phyloP scores from a whole-genome alignment of 805 yeast genomes.

The Yarrowia yakushimensis region DNA sequence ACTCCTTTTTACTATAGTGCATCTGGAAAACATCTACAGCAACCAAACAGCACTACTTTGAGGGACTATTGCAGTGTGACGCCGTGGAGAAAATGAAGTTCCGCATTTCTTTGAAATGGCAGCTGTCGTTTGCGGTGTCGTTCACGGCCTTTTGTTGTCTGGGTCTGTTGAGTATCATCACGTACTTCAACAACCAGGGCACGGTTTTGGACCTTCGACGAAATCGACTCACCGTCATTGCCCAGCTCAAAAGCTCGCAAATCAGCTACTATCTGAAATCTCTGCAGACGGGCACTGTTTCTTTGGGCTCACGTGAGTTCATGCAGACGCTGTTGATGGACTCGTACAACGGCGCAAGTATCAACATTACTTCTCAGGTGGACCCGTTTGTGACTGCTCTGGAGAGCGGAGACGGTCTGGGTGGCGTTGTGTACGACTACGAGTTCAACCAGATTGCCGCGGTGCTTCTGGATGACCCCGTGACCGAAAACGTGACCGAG shows the following conservation, averaged over 20 bases:
- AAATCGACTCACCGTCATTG: conserved; percentile 68
- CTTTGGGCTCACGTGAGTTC: conserved; percentile 57
- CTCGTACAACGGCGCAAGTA: conserved; percentile 35
- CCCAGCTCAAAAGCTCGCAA: conserved; percentile 77
- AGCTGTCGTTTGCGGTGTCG: conserved; percentile 8
- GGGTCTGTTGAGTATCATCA: conserved; percentile 2
- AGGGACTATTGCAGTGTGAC: too few species aligned
- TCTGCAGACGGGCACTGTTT: conserved; percentile 62
- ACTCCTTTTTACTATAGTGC: too few species aligned
- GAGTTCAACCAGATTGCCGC: conserved; percentile 17
- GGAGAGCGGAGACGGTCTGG: conserved; percentile 31
- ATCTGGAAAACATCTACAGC: too few species aligned
- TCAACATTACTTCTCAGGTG: conserved; percentile 1
- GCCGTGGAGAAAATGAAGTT: not conserved
- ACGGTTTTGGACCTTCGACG: conserved; percentile 58
- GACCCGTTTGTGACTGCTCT: conserved; percentile 28
- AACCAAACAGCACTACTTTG: too few species aligned
- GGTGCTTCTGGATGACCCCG: conserved; percentile 3
- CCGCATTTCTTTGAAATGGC: conserved; percentile 15
- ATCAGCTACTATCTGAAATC: conserved; percentile 61
- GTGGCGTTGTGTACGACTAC: conserved; percentile 30
- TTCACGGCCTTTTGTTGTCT: conserved; percentile 18
- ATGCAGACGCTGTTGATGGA: conserved; percentile 56
- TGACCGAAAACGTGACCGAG: not conserved
- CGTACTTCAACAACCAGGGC: conserved; percentile 57